A percentile compares a stretch with the other conserved stretches of the same genome.
These are phyloP conservation scores for Xylariaceae sp. DNA, from an alignment of 2,329 filamentous ascomycete species.

Conservation along the genomic window DNA sequence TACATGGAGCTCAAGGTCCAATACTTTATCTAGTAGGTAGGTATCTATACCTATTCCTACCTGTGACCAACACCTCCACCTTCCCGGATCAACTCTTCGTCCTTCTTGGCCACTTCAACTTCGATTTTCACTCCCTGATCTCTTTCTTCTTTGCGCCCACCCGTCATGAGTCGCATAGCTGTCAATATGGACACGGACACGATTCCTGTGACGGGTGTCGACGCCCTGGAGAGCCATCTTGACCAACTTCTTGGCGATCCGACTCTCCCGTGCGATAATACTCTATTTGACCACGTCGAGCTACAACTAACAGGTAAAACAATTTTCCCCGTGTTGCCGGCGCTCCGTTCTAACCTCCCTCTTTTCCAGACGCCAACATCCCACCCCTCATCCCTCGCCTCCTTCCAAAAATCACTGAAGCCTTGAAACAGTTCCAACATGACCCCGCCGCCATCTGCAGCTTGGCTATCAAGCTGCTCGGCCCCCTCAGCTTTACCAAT, in stretches of 20 bases:
- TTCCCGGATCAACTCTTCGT: neutral
- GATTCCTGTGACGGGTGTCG: conserved; percentile 46
- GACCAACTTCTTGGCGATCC: conserved; percentile 43
- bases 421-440: conserved; percentile 46
- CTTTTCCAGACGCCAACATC: conserved; percentile 44
- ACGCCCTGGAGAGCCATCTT: conserved; percentile 51
- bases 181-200: conserved; percentile 37
- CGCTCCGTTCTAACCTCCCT: neutral
- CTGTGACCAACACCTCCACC: neutral
- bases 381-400: conserved; percentile 46
- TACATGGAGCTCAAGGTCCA: neutral
- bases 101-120: neutral
- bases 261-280: conserved; percentile 38
- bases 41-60: neutral
- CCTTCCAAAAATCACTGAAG: conserved; percentile 47
- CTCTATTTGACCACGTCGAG: conserved; percentile 54
- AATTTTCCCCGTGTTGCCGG: neutral
- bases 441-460: conserved; percentile 48
- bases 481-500: conserved; percentile 47
- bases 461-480: conserved; percentile 51
- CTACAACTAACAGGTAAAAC: conserved; percentile 48
- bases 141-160: neutral
- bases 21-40: no score
- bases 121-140: neutral
- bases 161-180: conserved; percentile 32